These are phyloP conservation scores for Mycena vulgaris DNA, from an alignment of 768 basidiomycete species.

Conservation along the genomic window DNA sequence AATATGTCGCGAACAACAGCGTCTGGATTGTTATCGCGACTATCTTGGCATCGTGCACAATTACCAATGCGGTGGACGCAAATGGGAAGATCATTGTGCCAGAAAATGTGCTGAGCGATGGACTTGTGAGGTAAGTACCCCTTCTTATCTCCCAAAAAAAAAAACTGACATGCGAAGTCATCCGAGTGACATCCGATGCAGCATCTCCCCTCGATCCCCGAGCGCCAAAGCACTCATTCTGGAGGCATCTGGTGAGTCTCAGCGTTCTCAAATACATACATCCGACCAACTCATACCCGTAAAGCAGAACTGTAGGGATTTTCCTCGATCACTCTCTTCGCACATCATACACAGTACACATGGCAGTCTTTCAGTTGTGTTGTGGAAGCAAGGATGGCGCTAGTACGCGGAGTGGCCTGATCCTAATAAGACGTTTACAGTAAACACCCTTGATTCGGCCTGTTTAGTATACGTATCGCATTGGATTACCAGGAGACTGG, in stretches of 20 bases:
- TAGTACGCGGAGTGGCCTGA: too few species aligned
- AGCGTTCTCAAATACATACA: too few species aligned
- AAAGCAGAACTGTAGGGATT: too few species aligned
- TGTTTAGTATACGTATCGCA: too few species aligned
- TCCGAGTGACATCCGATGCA: slow-evolving; percentile 29
- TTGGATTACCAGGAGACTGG: too few species aligned
- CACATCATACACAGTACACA: too few species aligned
- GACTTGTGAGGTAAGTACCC: slow-evolving; percentile 59
- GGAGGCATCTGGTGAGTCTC: background rate
- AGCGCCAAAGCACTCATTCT: slow-evolving; percentile 11
- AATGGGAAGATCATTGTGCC: slow-evolving; percentile 57
- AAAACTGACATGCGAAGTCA: slow-evolving; percentile 14
- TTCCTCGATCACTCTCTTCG: too few species aligned
- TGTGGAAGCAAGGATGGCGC: too few species aligned
- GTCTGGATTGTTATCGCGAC: slow-evolving; percentile 63
- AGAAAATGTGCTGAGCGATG: slow-evolving; percentile 55
- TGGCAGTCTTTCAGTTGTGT: too few species aligned
- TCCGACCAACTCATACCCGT: too few species aligned
- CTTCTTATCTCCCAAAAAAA: background rate
- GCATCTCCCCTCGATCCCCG: slow-evolving; percentile 23
- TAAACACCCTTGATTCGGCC: too few species aligned
- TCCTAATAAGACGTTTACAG: too few species aligned
- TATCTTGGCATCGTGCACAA: slow-evolving; percentile 62
- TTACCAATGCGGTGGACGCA: slow-evolving; percentile 56
- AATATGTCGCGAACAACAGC: slow-evolving; percentile 61